A percentile compares a stretch with the other conserved stretches of the same genome.
Conservation (phyloP, 2,329 filamentous ascomycete genomes). For the Aulographum hederae region DNA sequence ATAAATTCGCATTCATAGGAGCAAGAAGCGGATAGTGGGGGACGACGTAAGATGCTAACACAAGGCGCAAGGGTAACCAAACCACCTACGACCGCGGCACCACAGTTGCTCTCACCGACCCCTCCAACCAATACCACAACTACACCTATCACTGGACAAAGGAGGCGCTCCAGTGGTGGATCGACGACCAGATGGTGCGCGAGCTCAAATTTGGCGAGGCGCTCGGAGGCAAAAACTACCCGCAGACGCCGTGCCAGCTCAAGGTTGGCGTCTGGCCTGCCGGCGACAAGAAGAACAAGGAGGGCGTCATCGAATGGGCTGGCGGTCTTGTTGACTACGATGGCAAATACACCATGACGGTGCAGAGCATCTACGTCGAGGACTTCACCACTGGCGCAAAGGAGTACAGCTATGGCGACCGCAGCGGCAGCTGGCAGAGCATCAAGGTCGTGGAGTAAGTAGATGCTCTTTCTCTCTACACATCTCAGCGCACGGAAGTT, state of each 20-base stretch:
- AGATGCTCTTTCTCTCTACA: neutral
- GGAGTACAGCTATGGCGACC: conserved; percentile 21
- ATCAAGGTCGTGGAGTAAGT: conserved; percentile 28
- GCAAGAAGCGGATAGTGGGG: too few species aligned
- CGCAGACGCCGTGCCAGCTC: conserved; percentile 58
- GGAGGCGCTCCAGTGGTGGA: conserved; percentile 42
- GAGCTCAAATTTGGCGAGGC: conserved; percentile 39
- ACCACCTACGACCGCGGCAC: conserved; percentile 30
- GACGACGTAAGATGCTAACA: too few species aligned
- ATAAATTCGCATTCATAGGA: neutral
- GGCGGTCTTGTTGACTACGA: conserved; percentile 16
- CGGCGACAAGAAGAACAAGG: conserved; percentile 2
- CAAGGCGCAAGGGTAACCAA: conserved; percentile 35
- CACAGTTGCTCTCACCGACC: conserved; percentile 13
- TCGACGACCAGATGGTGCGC: conserved; percentile 44
- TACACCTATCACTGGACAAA: conserved; percentile 46
- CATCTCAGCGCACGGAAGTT: neutral
- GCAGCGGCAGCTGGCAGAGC: conserved; percentile 20
- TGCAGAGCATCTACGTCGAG: conserved; percentile 15
- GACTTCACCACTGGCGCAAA: conserved; percentile 16
- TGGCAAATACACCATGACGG: conserved; percentile 16
- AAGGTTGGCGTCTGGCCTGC: conserved; percentile 12
- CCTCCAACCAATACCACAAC: conserved; percentile 19
- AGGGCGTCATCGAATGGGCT: conserved; percentile 18
- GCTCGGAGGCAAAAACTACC: conserved; percentile 42